Percentiles rank a stretch among this genome's conserved stretches.
Conservation (phyloP, 73 alveolate species). For the Paramecium tetraurelia region DNA sequence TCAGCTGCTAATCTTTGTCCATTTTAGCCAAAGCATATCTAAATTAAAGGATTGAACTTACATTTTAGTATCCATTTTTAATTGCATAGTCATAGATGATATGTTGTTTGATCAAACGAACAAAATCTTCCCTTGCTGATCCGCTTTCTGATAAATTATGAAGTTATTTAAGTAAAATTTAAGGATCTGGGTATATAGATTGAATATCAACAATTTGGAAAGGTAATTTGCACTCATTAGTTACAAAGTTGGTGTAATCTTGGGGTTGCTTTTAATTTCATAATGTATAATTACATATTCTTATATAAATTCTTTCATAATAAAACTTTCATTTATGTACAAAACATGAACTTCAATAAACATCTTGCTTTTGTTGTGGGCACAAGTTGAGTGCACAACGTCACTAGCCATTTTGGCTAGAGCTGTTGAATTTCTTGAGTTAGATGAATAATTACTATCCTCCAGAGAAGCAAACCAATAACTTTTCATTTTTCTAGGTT, state of each 20-base stretch:
- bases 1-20: slow-evolving; percentile 31
- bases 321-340: background rate
- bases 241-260: background rate
- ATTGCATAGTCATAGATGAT: background rate
- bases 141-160: slow-evolving; percentile 4
- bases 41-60: background rate
- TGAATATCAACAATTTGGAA: background rate
- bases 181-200: background rate
- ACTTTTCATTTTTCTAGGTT: background rate
- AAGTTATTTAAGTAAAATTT: background rate
- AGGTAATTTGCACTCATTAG: background rate
- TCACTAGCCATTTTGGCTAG: background rate
- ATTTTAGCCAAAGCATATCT: slow-evolving; percentile 29
- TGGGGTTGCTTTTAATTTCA: background rate
- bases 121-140: slow-evolving; percentile 2
- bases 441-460: background rate
- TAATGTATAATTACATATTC: background rate
- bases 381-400: slow-evolving; percentile 12
- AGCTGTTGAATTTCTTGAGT: slow-evolving; percentile 11
- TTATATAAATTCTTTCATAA: background rate
- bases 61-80: background rate
- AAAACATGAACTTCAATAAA: background rate
- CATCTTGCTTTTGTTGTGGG: slow-evolving; percentile 32
- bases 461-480: slow-evolving; percentile 18
- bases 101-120: background rate